Evolutionary conservation across 768 basidiomycete species (phyloP), one percentile per base, ranked within the genome.

Genomic region (Dendrothele bispora): DNA sequence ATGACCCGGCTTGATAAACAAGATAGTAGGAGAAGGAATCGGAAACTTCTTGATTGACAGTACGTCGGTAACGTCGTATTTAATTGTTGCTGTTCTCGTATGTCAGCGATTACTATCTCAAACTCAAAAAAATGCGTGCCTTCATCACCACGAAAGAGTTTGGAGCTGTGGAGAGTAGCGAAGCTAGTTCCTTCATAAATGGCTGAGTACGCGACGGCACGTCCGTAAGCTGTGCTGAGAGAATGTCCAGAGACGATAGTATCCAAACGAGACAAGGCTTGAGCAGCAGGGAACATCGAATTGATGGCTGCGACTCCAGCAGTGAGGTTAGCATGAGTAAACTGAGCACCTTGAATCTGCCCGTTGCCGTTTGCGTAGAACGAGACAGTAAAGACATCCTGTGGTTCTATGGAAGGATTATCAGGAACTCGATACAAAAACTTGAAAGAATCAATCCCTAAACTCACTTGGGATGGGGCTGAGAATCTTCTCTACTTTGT

Each of bases 321-420:
- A 2, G 91, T 95, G 49, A 95, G 61, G 54, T 92, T 93, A 62
- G 88, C 78, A 61, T 93, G 90, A 0, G 90, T 90, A 26, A 94
- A 67, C 50, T 83, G 82, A 7, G 77, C 78, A 20, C 78, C 85
- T 47, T 77, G 78, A 7, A 86, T 61, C 30, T 74, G 70, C 27
- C 85, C 79, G 17, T 73, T 66, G 17, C 74, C 56, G 1, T 73
- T 71, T 55, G 74, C 68, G 54, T 76, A 85, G 73, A 84, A 88
- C 1, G 83, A 76, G 5, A 88, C 74, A 3, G 84, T 84, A 58
- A 84, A 86, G 4, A 87, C 71, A 52, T 89, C 83, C 41, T 63
- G 67, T 3, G 83, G 72, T 37, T 76, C 86, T 87, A 42, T 11
- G 30, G 25, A 49, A 49, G 43, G 7, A 39, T 34, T 49, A 52